These are phyloP conservation scores for Capsicum baccatum DNA, from an alignment of 257 asterid genomes.

Conservation along the genomic window DNA sequence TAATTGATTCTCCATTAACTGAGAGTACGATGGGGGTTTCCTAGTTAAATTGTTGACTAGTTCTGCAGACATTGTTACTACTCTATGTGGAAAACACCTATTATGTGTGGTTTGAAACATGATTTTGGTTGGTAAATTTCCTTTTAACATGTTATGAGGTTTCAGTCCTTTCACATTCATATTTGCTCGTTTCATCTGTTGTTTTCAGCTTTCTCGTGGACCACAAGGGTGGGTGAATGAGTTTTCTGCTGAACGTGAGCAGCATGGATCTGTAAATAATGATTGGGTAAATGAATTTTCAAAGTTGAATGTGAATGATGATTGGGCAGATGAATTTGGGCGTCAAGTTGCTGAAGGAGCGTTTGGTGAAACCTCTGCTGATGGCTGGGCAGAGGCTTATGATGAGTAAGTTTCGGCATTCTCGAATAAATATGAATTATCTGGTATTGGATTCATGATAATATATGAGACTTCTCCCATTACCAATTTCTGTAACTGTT, in stretches of 20 bases:
- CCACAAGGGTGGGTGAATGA: slow-evolving; percentile 90
- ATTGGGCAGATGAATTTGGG: slow-evolving; percentile 96
- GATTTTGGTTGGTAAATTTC: background rate
- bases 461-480: background rate
- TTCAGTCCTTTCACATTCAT: slow-evolving; percentile 1
- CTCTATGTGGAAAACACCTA: background rate
- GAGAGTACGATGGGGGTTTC: background rate
- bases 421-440: background rate
- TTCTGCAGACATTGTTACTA: slow-evolving; percentile 8
- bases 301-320: slow-evolving; percentile 84
- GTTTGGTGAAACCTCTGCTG: slow-evolving; percentile 75
- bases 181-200: slow-evolving; percentile 21
- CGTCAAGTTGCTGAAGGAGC: slow-evolving; percentile 88
- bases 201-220: slow-evolving; percentile 73
- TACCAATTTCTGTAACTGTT: background rate
- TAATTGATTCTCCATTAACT: no score
- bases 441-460: background rate
- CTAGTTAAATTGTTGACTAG: slow-evolving; percentile 17
- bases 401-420: slow-evolving; percentile 73
- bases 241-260: slow-evolving; percentile 72
- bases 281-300: slow-evolving; percentile 96
- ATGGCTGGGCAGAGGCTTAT: slow-evolving; percentile 90
- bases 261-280: slow-evolving; percentile 60
- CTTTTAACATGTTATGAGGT: slow-evolving; percentile 16
- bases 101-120: background rate